Conservation (phyloP, 495 filamentous ascomycete species). For the Hypoxylon fuscum region DNA sequence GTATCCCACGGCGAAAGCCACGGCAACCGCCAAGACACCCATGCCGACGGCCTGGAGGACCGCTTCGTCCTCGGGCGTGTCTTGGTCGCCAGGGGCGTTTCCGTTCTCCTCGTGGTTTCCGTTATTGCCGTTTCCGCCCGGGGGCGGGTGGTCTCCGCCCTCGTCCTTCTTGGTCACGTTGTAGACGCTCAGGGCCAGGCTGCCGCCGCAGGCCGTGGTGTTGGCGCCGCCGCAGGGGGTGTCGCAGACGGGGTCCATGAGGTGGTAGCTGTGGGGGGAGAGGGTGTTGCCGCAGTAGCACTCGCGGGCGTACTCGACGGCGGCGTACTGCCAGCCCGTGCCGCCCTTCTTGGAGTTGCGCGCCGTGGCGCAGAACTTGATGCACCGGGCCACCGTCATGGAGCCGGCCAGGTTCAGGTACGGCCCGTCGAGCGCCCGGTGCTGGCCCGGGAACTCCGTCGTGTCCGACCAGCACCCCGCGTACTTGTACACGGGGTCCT, state of each 20-base stretch:
- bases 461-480: conserved; percentile 63
- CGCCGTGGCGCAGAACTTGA: conserved; percentile 48
- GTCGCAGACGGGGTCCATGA: conserved; percentile 52
- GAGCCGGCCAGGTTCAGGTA: conserved; percentile 37
- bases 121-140: not conserved
- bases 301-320: conserved; percentile 60
- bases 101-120: no score
- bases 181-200: conserved; percentile 40
- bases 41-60: conserved; percentile 21
- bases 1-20: conserved; percentile 20
- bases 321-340: conserved; percentile 45
- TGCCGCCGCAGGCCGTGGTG: conserved; percentile 56
- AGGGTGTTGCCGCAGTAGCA: conserved; percentile 60
- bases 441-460: conserved; percentile 40
- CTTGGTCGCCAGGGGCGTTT: no score
- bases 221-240: conserved; percentile 55
- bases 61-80: conserved; percentile 12
- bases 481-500: conserved; percentile 47
- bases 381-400: conserved; percentile 56
- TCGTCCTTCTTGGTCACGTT: conserved; percentile 4
- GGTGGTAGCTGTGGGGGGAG: conserved; percentile 41
- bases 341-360: not conserved
- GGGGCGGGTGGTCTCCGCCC: not conserved
- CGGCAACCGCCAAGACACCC: conserved; percentile 11
- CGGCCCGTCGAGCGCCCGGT: conserved; percentile 43